phyloP scores from a whole-genome alignment of 495 filamentous ascomycete genomes.

The Daldinia vernicosa region DNA sequence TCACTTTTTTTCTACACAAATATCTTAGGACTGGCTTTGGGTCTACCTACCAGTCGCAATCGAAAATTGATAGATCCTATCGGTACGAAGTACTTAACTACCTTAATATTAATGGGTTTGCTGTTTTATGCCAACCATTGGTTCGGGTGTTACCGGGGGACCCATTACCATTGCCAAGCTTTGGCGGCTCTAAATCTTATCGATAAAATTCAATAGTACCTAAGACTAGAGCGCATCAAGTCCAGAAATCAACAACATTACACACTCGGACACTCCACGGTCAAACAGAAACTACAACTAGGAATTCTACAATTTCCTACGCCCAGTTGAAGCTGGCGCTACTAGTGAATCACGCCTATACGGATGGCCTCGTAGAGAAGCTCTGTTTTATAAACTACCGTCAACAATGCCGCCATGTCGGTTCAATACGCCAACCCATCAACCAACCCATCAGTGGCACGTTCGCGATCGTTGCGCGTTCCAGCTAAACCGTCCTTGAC shows the following conservation, averaged over 20 bases:
- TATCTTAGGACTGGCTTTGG: too few species aligned
- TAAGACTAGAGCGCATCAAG: conserved; percentile 9
- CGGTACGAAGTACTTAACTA: too few species aligned
- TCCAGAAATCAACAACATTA: conserved; percentile 28
- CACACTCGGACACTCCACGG: conserved; percentile 24
- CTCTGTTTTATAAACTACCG: neutral
- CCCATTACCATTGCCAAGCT: too few species aligned
- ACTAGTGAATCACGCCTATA: neutral
- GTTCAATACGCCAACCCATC: conserved; percentile 38
- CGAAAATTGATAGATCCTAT: too few species aligned
- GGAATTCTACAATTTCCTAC: neutral
- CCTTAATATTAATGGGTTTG: too few species aligned
- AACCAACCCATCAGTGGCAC: conserved; percentile 34
- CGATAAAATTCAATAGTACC: conserved; percentile 16
- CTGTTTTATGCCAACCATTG: too few species aligned
- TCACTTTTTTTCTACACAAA: too few species aligned
- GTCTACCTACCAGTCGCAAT: too few species aligned
- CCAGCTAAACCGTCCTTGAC: conserved; percentile 44
- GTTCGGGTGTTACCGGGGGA: neutral
- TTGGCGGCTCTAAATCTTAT: neutral
- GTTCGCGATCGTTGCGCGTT: conserved; percentile 42
- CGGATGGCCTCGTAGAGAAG: conserved; percentile 8
- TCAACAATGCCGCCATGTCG: conserved; percentile 46
- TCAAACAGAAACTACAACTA: neutral
- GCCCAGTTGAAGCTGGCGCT: neutral